Evolutionary conservation across 2,329 filamentous ascomycete species (phyloP).

Genomic region (Grosmannia penicillata): DNA sequence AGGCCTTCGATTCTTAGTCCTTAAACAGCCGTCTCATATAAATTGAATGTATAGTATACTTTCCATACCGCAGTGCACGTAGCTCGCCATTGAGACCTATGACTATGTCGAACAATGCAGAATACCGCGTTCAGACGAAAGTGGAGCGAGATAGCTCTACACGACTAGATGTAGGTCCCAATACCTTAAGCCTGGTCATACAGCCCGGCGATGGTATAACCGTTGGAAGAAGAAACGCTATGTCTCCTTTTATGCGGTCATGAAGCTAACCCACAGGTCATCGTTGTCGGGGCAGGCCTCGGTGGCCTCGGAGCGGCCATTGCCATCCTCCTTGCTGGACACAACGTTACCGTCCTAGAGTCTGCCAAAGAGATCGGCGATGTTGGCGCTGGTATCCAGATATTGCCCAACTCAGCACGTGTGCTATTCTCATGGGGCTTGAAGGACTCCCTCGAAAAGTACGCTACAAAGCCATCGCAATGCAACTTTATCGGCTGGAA

Average conservation of each 20-base stretch:
- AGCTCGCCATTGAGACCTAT: no score
- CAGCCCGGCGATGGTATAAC: no score
- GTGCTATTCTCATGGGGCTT: slow-evolving; percentile 18
- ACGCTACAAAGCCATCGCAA: slow-evolving; percentile 5
- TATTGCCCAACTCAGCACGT: slow-evolving; percentile 20
- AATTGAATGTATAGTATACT: no score
- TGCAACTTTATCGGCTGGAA: slow-evolving; percentile 9
- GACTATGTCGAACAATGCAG: no score
- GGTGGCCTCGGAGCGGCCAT: slow-evolving; percentile 22
- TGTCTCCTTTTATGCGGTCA: not conserved
- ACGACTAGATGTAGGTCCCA: no score
- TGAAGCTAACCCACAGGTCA: slow-evolving; percentile 1
- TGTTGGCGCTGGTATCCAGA: slow-evolving; percentile 24
- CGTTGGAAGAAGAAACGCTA: not conserved
- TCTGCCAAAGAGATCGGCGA: slow-evolving; percentile 23
- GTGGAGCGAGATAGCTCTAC: no score
- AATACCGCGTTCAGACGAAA: no score
- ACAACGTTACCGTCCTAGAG: slow-evolving; percentile 24
- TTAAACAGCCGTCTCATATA: no score
- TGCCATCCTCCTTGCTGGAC: slow-evolving; percentile 23
- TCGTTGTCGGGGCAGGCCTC: slow-evolving; percentile 14
- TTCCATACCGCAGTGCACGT: no score
- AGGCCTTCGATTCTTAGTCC: no score
- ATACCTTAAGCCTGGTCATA: no score
- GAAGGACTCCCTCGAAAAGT: slow-evolving; percentile 1